phyloP scores from a whole-genome alignment of 768 basidiomycete species.

The Tubosaeta brunneosetosa region DNA sequence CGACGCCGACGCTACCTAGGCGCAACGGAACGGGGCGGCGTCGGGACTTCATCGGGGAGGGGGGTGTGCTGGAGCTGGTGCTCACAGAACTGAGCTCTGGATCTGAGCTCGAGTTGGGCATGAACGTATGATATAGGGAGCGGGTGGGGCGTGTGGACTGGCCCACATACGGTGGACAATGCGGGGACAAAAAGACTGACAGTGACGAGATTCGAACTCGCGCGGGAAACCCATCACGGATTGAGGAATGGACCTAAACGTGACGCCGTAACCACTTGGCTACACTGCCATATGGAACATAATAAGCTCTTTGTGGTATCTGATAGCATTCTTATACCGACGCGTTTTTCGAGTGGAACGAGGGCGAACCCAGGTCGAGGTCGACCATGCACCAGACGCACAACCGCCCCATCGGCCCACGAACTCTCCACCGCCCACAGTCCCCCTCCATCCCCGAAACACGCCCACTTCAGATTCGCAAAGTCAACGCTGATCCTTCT shows the following conservation, averaged over 20 bases:
- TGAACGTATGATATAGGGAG: constrained; percentile 6
- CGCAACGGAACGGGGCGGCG: constrained; percentile 36
- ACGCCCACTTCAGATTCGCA: constrained; percentile 41
- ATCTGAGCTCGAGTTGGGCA: constrained; percentile 9
- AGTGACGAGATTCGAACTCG: constrained; percentile 60
- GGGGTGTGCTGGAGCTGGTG: constrained; percentile 15
- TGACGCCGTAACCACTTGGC: constrained; percentile 60
- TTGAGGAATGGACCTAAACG: constrained; percentile 42
- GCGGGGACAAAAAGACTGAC: constrained; percentile 30
- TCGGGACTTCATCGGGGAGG: constrained; percentile 24
- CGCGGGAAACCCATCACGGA: constrained; percentile 56
- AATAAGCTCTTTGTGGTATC: background rate
- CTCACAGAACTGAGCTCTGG: constrained; percentile 9
- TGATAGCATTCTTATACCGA: constrained; percentile 1
- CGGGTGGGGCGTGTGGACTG: background rate
- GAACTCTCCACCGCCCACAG: constrained; percentile 38
- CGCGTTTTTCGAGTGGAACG: constrained; percentile 3
- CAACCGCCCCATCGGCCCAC: constrained; percentile 50
- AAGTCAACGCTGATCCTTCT: constrained; percentile 25
- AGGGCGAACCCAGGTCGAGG: constrained; percentile 4
- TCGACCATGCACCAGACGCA: constrained; percentile 27
- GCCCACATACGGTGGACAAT: constrained; percentile 13
- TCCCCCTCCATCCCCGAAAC: constrained; percentile 39
- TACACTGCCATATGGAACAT: constrained; percentile 39
- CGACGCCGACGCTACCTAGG: constrained; percentile 29